These are phyloP conservation scores for Cenchrus purpureus DNA, from an alignment of 176 grass and related monocot genomes.

Conservation along the genomic window DNA sequence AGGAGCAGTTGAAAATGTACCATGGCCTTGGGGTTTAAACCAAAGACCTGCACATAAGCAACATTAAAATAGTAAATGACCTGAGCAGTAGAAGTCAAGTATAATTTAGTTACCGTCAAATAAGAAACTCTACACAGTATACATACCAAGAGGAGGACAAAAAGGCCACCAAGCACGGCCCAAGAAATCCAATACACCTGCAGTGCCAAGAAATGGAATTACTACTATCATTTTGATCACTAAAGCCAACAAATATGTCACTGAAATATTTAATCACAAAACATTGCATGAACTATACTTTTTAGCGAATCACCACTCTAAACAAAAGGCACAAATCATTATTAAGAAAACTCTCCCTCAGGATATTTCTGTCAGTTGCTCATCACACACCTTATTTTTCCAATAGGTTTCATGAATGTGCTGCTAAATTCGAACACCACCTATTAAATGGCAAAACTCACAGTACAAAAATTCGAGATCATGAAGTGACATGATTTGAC, in stretches of 20 bases:
- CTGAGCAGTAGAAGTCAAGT: neutral
- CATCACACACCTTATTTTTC: neutral
- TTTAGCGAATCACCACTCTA: neutral
- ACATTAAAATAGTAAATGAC: slow-evolving; percentile 9
- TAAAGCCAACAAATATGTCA: neutral
- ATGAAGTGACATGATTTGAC: neutral
- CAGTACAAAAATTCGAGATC: neutral
- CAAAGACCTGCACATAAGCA: slow-evolving; percentile 67
- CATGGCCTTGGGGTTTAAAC: slow-evolving; percentile 88
- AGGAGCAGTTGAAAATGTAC: slow-evolving; percentile 89
- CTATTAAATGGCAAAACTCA: neutral
- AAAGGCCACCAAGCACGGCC: slow-evolving; percentile 75
- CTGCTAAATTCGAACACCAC: neutral
- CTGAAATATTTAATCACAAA: neutral
- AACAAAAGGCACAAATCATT: neutral
- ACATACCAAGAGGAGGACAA: slow-evolving; percentile 76
- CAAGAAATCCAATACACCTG: slow-evolving; percentile 91
- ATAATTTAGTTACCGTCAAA: slow-evolving; percentile 33
- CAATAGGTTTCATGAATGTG: neutral
- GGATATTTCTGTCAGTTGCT: neutral
- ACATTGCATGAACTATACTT: neutral
- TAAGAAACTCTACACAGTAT: neutral
- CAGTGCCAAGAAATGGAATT: slow-evolving; percentile 29
- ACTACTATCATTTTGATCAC: slow-evolving; percentile 7
- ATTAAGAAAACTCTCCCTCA: neutral